Evolutionary conservation across 306 rosid genomes (phyloP).

Genomic region (Clitoria ternatea): DNA sequence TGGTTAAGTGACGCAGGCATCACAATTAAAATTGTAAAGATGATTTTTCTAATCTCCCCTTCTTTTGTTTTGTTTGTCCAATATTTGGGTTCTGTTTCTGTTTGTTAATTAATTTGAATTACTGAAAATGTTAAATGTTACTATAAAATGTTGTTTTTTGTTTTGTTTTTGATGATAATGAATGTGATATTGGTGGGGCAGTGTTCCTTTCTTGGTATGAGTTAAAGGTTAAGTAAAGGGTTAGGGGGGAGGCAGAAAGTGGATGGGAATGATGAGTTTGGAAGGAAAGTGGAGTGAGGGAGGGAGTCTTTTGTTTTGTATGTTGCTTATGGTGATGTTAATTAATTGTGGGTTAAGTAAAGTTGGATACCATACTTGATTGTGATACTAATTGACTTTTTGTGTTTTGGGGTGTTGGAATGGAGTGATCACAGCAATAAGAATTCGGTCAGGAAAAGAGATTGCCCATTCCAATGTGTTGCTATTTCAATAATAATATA

Average conservation of each 20-base stretch:
- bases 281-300: slow-evolving; percentile 15
- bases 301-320: not conserved
- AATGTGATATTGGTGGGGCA: not conserved
- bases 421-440: not conserved
- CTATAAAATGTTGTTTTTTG: too few species aligned
- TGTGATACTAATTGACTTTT: slow-evolving; percentile 14
- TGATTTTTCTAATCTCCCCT: not conserved
- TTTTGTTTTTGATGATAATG: not conserved
- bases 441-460: not conserved
- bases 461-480: too few species aligned
- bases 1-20: not conserved
- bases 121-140: too few species aligned
- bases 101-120: too few species aligned
- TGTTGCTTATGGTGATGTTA: not conserved
- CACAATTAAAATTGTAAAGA: slow-evolving; percentile 35
- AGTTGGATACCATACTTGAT: slow-evolving; percentile 24
- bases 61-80: not conserved
- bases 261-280: slow-evolving; percentile 26
- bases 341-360: slow-evolving; percentile 39
- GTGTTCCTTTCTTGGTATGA: slow-evolving; percentile 14
- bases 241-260: not conserved
- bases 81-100: not conserved
- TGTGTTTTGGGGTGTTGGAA: not conserved
- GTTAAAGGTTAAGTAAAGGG: slow-evolving; percentile 27
- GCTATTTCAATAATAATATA: too few species aligned